These are phyloP conservation scores for Hypoxylon sp. DNA, from an alignment of 2,329 filamentous ascomycete species.

Conservation along the genomic window DNA sequence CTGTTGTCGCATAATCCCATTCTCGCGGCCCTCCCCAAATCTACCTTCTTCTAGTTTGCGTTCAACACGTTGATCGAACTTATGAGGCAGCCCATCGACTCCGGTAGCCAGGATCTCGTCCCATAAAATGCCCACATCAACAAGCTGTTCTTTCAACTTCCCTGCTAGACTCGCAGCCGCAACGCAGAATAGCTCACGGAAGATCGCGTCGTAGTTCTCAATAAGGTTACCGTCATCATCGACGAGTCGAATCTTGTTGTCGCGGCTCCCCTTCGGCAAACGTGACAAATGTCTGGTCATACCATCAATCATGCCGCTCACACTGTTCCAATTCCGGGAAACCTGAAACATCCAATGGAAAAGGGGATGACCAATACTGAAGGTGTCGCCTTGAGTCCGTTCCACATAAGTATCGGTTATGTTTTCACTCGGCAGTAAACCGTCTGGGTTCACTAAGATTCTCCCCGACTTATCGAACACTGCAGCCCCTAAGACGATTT, in stretches of 20 bases:
- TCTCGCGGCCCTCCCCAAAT: constrained; percentile 59
- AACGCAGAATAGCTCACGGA: constrained; percentile 87
- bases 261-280: constrained; percentile 59
- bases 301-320: constrained; percentile 76
- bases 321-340: constrained; percentile 80
- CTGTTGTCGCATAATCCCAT: constrained; percentile 49
- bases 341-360: constrained; percentile 92
- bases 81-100: constrained; percentile 48
- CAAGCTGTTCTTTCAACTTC: constrained; percentile 73
- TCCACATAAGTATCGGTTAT: constrained; percentile 85
- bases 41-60: constrained; percentile 41
- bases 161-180: constrained; percentile 82
- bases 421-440: constrained; percentile 78
- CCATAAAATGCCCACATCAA: constrained; percentile 78
- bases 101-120: constrained; percentile 82
- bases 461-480: constrained; percentile 77
- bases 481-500: constrained; percentile 72
- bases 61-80: constrained; percentile 36
- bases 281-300: constrained; percentile 80
- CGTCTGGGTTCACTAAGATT: constrained; percentile 78
- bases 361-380: constrained; percentile 81
- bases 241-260: constrained; percentile 62
- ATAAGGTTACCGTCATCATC: constrained; percentile 71
- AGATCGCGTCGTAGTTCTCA: constrained; percentile 80
- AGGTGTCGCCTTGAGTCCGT: constrained; percentile 79